These are phyloP conservation scores for Eurotiales sp. DNA, from an alignment of 2,329 filamentous ascomycete genomes.

Conservation along the genomic window DNA sequence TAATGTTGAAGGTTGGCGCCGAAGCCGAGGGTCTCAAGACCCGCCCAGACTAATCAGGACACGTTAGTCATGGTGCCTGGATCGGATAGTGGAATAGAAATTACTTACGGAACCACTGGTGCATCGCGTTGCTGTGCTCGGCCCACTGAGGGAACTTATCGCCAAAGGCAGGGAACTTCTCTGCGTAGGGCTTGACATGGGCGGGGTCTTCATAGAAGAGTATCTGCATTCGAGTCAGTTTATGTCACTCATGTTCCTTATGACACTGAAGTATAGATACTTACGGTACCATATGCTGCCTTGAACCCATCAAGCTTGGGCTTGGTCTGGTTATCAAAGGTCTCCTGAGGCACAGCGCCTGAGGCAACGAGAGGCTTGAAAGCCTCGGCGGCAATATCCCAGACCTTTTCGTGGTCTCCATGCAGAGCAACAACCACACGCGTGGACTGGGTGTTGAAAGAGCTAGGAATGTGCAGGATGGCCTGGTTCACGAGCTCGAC, in stretches of 20 bases:
- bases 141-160: constrained; percentile 78
- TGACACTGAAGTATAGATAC: too few species aligned
- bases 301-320: constrained; percentile 59
- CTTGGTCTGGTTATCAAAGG: constrained; percentile 50
- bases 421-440: constrained; percentile 75
- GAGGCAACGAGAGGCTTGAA: constrained; percentile 66
- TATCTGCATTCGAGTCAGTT: constrained; percentile 36
- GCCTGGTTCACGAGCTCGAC: constrained; percentile 41
- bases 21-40: constrained; percentile 76
- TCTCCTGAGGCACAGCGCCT: constrained; percentile 44
- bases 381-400: constrained; percentile 66
- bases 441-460: constrained; percentile 86
- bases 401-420: constrained; percentile 81
- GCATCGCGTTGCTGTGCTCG: constrained; percentile 74
- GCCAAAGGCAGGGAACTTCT: constrained; percentile 68
- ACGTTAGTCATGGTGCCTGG: constrained; percentile 2
- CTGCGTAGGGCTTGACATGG: constrained; percentile 62
- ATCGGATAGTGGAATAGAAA: background rate
- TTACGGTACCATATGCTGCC: constrained; percentile 70
- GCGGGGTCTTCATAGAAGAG: constrained; percentile 82
- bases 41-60: constrained; percentile 62
- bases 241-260: background rate
- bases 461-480: constrained; percentile 67
- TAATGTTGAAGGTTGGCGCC: constrained; percentile 92
- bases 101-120: constrained; percentile 62